Evolutionary conservation across 441 rosid genomes (phyloP).

Genomic region (Pelargonium exstipulatum): DNA sequence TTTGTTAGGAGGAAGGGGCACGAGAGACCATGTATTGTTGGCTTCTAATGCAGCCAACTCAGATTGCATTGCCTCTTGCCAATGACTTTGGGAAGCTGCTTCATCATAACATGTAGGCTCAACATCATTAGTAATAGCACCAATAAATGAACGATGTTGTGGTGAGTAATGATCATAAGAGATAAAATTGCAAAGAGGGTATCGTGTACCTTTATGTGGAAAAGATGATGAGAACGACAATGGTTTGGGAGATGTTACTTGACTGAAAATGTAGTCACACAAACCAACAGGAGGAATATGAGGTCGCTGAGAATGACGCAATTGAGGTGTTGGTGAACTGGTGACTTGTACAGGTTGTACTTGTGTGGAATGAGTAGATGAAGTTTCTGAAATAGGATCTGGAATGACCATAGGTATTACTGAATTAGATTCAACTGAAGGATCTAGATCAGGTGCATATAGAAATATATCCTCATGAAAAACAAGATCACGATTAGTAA

Average conservation of each 20-base stretch:
- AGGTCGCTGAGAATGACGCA: too few species aligned
- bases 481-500: background rate
- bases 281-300: background rate
- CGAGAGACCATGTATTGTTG: background rate
- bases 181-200: background rate
- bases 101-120: background rate
- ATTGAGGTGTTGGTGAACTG: too few species aligned
- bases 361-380: too few species aligned
- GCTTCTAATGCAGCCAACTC: background rate
- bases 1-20: background rate
- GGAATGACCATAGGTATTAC: background rate
- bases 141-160: background rate
- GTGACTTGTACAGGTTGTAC: too few species aligned
- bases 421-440: background rate
- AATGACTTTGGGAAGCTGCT: background rate
- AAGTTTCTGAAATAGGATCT: too few species aligned
- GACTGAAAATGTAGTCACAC: background rate
- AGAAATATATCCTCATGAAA: background rate
- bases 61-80: background rate
- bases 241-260: background rate
- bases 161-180: background rate
- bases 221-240: background rate
- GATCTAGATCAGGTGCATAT: background rate
- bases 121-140: background rate
- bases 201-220: background rate